These are phyloP conservation scores for Cyphellophora attinorum DNA, from an alignment of 2,329 filamentous ascomycete genomes.

Conservation along the genomic window DNA sequence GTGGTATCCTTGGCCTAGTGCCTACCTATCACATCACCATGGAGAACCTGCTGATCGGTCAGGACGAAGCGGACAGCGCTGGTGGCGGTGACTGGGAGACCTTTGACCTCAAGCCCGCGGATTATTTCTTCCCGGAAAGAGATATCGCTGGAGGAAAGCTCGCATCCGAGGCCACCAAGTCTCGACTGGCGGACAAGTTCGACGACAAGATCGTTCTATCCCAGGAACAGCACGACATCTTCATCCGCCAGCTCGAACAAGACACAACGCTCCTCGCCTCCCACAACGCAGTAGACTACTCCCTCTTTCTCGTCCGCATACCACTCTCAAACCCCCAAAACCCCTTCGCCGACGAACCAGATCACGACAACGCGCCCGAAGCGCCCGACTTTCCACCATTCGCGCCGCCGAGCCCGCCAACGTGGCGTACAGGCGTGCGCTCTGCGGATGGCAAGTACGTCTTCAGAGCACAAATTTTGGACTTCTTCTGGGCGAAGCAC, in stretches of 20 bases:
- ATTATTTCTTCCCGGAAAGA: slow-evolving; percentile 67
- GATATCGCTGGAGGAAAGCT: slow-evolving; percentile 58
- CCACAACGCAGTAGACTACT: slow-evolving; percentile 64
- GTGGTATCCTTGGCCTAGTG: slow-evolving; percentile 48
- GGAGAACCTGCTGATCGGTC: slow-evolving; percentile 63
- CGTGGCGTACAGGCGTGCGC: slow-evolving; percentile 53
- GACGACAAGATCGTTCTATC: slow-evolving; percentile 54
- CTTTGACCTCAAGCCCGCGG: slow-evolving; percentile 64
- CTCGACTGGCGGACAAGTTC: slow-evolving; percentile 58
- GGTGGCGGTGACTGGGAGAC: slow-evolving; percentile 50
- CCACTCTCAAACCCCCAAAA: slow-evolving; percentile 26
- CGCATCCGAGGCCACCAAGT: slow-evolving; percentile 55
- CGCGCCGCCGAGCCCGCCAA: slow-evolving; percentile 24
- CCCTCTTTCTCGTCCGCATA: slow-evolving; percentile 58
- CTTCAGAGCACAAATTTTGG: slow-evolving; percentile 58
- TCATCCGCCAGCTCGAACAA: slow-evolving; percentile 45
- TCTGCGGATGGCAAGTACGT: slow-evolving; percentile 56
- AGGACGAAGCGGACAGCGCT: slow-evolving; percentile 30
- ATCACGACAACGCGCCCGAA: neutral
- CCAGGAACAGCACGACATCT: slow-evolving; percentile 43
- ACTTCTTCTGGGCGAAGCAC: slow-evolving; percentile 74
- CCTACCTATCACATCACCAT: slow-evolving; percentile 68
- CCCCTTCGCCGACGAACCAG: slow-evolving; percentile 18
- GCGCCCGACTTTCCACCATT: slow-evolving; percentile 16
- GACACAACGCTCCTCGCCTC: slow-evolving; percentile 56